A percentile compares a stretch with the other conserved stretches of the same genome.
phyloP scores from a whole-genome alignment of 2,329 filamentous ascomycete genomes.

The Madurella mycetomatis region DNA sequence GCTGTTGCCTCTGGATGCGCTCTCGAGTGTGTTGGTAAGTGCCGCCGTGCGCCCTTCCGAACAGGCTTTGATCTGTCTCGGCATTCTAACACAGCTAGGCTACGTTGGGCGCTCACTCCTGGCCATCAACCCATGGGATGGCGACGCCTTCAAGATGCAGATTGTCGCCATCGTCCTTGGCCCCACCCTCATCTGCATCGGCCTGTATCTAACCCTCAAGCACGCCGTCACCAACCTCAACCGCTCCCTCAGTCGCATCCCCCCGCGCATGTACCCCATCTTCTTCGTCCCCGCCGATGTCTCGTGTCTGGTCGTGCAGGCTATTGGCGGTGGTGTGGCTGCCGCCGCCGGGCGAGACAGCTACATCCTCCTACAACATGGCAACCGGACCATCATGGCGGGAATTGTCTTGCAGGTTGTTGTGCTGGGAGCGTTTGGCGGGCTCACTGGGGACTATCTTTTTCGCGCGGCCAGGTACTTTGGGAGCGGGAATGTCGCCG shows the following conservation, averaged over 20 bases:
- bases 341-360: slow-evolving; percentile 41
- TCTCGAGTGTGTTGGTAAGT: slow-evolving; percentile 48
- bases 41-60: slow-evolving; percentile 13
- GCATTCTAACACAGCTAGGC: slow-evolving; percentile 32
- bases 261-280: slow-evolving; percentile 47
- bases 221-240: slow-evolving; percentile 49
- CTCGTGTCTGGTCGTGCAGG: slow-evolving; percentile 55
- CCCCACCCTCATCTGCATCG: slow-evolving; percentile 57
- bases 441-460: slow-evolving; percentile 42
- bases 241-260: slow-evolving; percentile 46
- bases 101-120: slow-evolving; percentile 51
- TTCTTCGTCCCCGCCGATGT: slow-evolving; percentile 58
- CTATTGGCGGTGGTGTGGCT: slow-evolving; percentile 53
- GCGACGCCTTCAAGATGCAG: slow-evolving; percentile 52
- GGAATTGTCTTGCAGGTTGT: slow-evolving; percentile 52
- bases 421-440: slow-evolving; percentile 46
- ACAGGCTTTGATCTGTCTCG: not conserved
- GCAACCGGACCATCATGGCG: slow-evolving; percentile 51
- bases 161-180: slow-evolving; percentile 56
- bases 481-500: slow-evolving; percentile 25
- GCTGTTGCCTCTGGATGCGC: slow-evolving; percentile 47
- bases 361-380: slow-evolving; percentile 37
- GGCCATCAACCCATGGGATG: slow-evolving; percentile 50
- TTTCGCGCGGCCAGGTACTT: slow-evolving; percentile 39
- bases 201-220: slow-evolving; percentile 61